Conservation (phyloP, 106 monocot genomes). For the Vanilla planifolia region DNA sequence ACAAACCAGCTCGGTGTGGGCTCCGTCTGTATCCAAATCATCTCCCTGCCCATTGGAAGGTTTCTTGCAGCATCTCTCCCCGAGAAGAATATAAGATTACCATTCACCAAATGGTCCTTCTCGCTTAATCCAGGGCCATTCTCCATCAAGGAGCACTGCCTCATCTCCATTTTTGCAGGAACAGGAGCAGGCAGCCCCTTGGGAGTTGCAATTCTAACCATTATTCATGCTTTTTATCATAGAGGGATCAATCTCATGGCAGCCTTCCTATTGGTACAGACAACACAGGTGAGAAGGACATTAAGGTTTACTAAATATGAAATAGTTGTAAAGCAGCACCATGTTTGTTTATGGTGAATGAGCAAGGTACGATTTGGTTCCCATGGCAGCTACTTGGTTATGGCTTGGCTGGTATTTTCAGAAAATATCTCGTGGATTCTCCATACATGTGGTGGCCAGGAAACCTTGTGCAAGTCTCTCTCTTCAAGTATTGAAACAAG, state of each 20-base stretch:
- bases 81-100: slow-evolving; percentile 3
- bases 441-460: slow-evolving; percentile 70
- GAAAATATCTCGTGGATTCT: slow-evolving; percentile 41
- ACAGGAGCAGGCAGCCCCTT: background rate
- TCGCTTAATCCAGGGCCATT: slow-evolving; percentile 22
- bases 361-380: no score
- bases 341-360: no score
- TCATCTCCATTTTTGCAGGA: slow-evolving; percentile 11
- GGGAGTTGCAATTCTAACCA: slow-evolving; percentile 5
- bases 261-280: slow-evolving; percentile 11
- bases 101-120: slow-evolving; percentile 3
- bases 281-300: slow-evolving; percentile 10
- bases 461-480: slow-evolving; percentile 57
- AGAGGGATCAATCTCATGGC: slow-evolving; percentile 9
- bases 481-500: slow-evolving; percentile 25
- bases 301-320: background rate
- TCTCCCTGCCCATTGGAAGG: slow-evolving; percentile 12
- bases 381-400: slow-evolving; percentile 48
- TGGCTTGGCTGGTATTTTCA: slow-evolving; percentile 53
- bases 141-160: slow-evolving; percentile 22
- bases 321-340: background rate
- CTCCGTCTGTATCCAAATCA: slow-evolving; percentile 13
- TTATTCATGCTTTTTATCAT: slow-evolving; percentile 20
- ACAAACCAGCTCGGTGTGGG: slow-evolving; percentile 1
- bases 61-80: slow-evolving; percentile 17